phyloP scores from a whole-genome alignment of 331 rosid genomes.

The Rhamnella rubrinervis region DNA sequence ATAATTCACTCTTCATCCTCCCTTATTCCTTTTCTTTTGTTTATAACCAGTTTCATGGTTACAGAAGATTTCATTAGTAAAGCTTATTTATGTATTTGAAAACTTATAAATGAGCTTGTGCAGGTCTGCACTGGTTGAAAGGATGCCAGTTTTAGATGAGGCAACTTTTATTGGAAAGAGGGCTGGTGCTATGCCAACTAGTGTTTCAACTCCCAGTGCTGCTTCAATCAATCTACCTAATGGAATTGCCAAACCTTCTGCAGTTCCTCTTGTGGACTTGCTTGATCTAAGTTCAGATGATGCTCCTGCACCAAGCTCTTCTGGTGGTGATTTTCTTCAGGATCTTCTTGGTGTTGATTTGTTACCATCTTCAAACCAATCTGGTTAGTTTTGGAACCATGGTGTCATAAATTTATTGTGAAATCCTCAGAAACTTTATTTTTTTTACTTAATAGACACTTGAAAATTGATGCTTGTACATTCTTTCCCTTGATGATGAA shows the following conservation, averaged over 20 bases:
- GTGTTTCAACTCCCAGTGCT: slow-evolving; percentile 52
- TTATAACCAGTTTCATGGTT: not conserved
- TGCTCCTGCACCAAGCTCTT: slow-evolving; percentile 70
- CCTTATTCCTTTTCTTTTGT: not conserved
- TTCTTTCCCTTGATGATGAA: not conserved
- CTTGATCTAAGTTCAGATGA: slow-evolving; percentile 85
- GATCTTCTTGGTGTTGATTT: slow-evolving; percentile 91
- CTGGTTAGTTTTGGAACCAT: slow-evolving; percentile 57
- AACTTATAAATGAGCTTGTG: slow-evolving; percentile 32
- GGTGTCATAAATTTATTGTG: slow-evolving; percentile 3
- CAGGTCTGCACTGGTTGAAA: slow-evolving; percentile 82
- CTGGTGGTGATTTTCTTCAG: slow-evolving; percentile 80
- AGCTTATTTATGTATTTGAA: slow-evolving; percentile 10
- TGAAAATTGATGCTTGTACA: not conserved
- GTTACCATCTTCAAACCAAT: slow-evolving; percentile 51
- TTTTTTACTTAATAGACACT: too few species aligned
- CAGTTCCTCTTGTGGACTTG: slow-evolving; percentile 83
- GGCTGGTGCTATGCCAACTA: slow-evolving; percentile 59
- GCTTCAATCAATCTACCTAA: slow-evolving; percentile 74
- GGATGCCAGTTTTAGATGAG: slow-evolving; percentile 97
- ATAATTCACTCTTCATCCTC: slow-evolving; percentile 6
- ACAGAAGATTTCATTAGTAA: not conserved
- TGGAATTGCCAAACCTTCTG: slow-evolving; percentile 68
- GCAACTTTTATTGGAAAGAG: slow-evolving; percentile 76
- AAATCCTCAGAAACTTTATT: not conserved